phyloP scores from a whole-genome alignment of 2,329 filamentous ascomycete species.

The Stagonosporopsis cucurbitacearum region DNA sequence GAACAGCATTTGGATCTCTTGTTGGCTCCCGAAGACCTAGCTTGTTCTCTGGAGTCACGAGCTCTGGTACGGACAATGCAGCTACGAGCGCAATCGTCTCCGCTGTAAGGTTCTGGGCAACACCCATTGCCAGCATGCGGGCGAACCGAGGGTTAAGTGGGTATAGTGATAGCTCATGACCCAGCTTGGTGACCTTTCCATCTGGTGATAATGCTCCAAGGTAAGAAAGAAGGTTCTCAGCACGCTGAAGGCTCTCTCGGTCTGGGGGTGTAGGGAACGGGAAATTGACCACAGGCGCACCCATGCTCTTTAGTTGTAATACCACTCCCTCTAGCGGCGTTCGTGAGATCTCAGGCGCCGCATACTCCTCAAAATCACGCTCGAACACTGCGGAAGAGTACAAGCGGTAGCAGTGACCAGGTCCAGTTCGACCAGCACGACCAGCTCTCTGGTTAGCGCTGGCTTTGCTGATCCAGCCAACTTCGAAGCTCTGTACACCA shows the following conservation, averaged over 20 bases:
- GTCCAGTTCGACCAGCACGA: slow-evolving; percentile 92
- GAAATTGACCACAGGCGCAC: slow-evolving; percentile 89
- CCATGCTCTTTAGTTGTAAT: slow-evolving; percentile 93
- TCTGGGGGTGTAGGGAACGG: slow-evolving; percentile 94
- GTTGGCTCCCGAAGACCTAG: slow-evolving; percentile 65
- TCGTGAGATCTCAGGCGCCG: slow-evolving; percentile 84
- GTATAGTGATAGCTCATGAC: slow-evolving; percentile 84
- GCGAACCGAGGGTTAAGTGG: slow-evolving; percentile 90
- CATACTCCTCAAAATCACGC: slow-evolving; percentile 83
- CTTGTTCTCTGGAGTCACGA: slow-evolving; percentile 84
- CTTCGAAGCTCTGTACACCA: slow-evolving; percentile 92
- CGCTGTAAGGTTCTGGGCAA: slow-evolving; percentile 79
- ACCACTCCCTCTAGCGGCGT: slow-evolving; percentile 92
- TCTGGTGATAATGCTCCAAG: slow-evolving; percentile 76
- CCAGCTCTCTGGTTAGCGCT: slow-evolving; percentile 90
- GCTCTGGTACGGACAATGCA: slow-evolving; percentile 83
- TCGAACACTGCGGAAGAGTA: slow-evolving; percentile 96
- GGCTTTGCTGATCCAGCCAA: slow-evolving; percentile 97
- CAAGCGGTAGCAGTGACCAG: slow-evolving; percentile 92
- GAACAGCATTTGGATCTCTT: slow-evolving; percentile 54
- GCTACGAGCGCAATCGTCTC: slow-evolving; percentile 90
- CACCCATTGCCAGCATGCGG: slow-evolving; percentile 87
- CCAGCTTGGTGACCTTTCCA: slow-evolving; percentile 79
- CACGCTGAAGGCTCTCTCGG: slow-evolving; percentile 74
- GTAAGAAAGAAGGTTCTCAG: slow-evolving; percentile 85